phyloP scores from a whole-genome alignment of 306 rosid genomes.

The Ochetophila trinervis region DNA sequence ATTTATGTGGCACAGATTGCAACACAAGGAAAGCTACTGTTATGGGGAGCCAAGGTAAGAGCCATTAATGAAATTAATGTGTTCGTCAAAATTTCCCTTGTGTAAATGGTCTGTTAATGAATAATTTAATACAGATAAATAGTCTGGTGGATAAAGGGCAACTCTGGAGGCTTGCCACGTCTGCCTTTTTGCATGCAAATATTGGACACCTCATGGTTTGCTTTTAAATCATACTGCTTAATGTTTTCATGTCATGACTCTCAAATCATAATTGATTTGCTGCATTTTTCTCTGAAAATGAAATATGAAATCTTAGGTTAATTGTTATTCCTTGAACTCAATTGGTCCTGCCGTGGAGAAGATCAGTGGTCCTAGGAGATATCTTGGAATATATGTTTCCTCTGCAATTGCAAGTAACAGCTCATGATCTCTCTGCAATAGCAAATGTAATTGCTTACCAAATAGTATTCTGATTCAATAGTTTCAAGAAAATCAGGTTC shows the following conservation, averaged over 20 bases:
- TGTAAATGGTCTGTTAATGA: neutral
- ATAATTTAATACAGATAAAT: constrained; percentile 47
- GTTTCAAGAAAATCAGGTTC: constrained; percentile 83
- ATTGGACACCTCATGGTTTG: constrained; percentile 79
- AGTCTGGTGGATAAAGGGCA: constrained; percentile 77
- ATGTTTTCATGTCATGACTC: constrained; percentile 12
- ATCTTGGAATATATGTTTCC: constrained; percentile 68
- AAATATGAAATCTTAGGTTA: constrained; percentile 44
- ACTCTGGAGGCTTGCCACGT: constrained; percentile 79
- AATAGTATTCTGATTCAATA: constrained; percentile 46
- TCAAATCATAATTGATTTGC: constrained; percentile 15
- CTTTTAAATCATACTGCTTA: constrained; percentile 16
- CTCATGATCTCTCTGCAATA: constrained; percentile 43
- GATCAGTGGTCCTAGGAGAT: constrained; percentile 72
- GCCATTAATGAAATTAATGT: constrained; percentile 15
- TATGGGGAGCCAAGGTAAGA: constrained; percentile 94
- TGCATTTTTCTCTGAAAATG: constrained; percentile 5
- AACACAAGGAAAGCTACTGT: constrained; percentile 60
- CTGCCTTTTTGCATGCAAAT: constrained; percentile 87
- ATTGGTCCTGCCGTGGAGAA: constrained; percentile 82
- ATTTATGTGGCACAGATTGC: constrained; percentile 66
- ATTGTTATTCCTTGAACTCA: constrained; percentile 81
- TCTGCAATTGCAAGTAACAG: constrained; percentile 90
- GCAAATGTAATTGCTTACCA: constrained; percentile 40
- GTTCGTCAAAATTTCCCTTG: neutral